Conservation (phyloP, 495 filamentous ascomycete species). For the Xanthoparmelia taractica region DNA sequence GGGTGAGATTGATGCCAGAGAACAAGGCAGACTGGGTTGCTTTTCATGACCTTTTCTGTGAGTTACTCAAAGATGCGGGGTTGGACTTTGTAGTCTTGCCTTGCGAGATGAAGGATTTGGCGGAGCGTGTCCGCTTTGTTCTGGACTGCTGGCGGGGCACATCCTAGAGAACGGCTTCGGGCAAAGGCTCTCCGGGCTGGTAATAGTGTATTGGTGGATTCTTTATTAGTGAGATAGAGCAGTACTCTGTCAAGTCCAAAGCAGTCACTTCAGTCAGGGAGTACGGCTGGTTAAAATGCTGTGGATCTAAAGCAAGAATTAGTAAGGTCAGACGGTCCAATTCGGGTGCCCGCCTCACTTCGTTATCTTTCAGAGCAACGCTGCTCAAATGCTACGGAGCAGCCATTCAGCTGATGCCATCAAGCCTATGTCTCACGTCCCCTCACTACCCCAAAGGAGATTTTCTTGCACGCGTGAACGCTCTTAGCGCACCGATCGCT, state of each 20-base stretch:
- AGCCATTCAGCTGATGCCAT: not conserved
- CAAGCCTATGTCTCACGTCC: not conserved
- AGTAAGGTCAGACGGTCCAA: no score
- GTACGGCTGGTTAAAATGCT: no score
- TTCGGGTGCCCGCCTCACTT: not conserved
- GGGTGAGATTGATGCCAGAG: conserved; percentile 44
- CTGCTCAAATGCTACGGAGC: not conserved
- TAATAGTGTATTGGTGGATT: no score
- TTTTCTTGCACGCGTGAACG: not conserved
- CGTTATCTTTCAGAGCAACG: not conserved
- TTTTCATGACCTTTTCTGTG: conserved; percentile 30
- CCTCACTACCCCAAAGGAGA: not conserved
- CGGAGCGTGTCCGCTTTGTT: conserved; percentile 16
- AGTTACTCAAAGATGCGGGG: conserved; percentile 20
- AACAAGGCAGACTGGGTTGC: conserved; percentile 34
- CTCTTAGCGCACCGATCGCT: not conserved
- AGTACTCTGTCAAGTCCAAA: no score
- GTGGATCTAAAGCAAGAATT: no score
- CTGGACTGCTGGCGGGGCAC: not conserved
- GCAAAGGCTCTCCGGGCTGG: no score
- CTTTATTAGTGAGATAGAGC: no score
- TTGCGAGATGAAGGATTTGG: not conserved
- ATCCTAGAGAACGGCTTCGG: not conserved
- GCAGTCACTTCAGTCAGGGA: no score
- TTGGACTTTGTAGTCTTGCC: conserved; percentile 24